These are phyloP conservation scores for Amanita subjunquillea DNA, from an alignment of 768 basidiomycete genomes.

Conservation along the genomic window DNA sequence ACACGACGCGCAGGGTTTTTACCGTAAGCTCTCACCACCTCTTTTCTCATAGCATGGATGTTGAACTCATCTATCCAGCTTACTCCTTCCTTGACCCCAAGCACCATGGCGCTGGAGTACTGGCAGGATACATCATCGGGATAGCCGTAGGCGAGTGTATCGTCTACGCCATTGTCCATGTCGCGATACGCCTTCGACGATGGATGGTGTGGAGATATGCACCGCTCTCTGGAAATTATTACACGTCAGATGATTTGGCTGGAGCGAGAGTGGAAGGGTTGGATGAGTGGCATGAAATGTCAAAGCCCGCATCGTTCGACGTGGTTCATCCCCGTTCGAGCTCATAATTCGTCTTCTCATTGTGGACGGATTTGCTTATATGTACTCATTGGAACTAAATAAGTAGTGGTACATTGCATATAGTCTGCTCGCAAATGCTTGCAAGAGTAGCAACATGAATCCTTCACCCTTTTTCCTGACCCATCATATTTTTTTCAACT, in stretches of 20 bases:
- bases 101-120: slow-evolving; percentile 20
- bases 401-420: too few species aligned
- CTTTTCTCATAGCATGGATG: not conserved
- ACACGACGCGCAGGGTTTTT: slow-evolving; percentile 46
- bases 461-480: too few species aligned
- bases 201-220: slow-evolving; percentile 13
- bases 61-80: slow-evolving; percentile 23
- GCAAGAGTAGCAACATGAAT: too few species aligned
- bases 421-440: too few species aligned
- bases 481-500: too few species aligned
- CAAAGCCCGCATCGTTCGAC: not conserved
- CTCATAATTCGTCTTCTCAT: too few species aligned
- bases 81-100: slow-evolving; percentile 57
- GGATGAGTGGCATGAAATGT: slow-evolving; percentile 3
- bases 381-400: too few species aligned
- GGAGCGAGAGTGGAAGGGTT: not conserved
- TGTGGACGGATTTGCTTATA: too few species aligned
- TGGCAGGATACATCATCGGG: slow-evolving; percentile 57
- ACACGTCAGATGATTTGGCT: not conserved
- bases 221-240: not conserved
- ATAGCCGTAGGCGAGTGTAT: slow-evolving; percentile 41
- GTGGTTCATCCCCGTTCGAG: too few species aligned
- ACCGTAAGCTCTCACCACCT: slow-evolving; percentile 33
- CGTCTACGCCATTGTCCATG: slow-evolving; percentile 40
- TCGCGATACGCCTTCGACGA: slow-evolving; percentile 26